Percentiles rank a stretch among this genome's conserved stretches.
phyloP scores from a whole-genome alignment of 2,329 filamentous ascomycete species.

The Penicillium capsulatum region DNA sequence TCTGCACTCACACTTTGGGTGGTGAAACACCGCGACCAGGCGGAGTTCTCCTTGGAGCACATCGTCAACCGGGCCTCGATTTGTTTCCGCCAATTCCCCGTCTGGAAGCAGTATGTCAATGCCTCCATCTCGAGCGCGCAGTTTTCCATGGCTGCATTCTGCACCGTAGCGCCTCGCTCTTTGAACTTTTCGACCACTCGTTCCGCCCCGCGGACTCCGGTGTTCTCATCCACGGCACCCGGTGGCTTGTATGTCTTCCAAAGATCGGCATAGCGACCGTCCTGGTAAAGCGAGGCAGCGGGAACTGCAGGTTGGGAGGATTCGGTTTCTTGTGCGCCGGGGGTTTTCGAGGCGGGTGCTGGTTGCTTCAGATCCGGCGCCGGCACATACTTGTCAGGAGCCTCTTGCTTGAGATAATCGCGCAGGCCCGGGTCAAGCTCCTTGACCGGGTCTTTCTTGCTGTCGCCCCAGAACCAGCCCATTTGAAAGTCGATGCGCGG shows the following conservation, averaged over 20 bases:
- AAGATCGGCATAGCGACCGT: conserved; percentile 75
- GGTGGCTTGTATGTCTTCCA: conserved; percentile 89
- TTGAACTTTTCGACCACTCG: conserved; percentile 81
- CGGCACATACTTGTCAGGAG: conserved; percentile 63
- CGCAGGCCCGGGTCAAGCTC: conserved; percentile 78
- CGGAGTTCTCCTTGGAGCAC: conserved; percentile 72
- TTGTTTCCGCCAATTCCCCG: conserved; percentile 62
- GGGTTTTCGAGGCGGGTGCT: conserved; percentile 17
- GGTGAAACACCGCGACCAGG: conserved; percentile 80
- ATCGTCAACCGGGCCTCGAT: conserved; percentile 58
- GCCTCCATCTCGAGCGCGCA: conserved; percentile 82
- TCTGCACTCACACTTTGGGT: conserved; percentile 67
- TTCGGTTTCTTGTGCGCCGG: conserved; percentile 19
- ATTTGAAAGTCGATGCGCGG: conserved; percentile 36
- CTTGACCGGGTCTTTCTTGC: conserved; percentile 60
- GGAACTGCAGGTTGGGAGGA: conserved; percentile 35
- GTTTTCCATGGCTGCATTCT: conserved; percentile 82
- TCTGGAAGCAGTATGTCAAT: conserved; percentile 75
- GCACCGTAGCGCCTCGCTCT: conserved; percentile 71
- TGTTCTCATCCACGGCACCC: conserved; percentile 59
- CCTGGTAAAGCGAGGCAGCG: conserved; percentile 58
- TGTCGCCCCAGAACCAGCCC: conserved; percentile 61
- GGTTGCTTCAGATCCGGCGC: conserved; percentile 28
- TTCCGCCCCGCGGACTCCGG: conserved; percentile 73
- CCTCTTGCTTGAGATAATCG: conserved; percentile 79